Conservation (phyloP, 2,329 filamentous ascomycete genomes). For the Ceratocystis variospora region DNA sequence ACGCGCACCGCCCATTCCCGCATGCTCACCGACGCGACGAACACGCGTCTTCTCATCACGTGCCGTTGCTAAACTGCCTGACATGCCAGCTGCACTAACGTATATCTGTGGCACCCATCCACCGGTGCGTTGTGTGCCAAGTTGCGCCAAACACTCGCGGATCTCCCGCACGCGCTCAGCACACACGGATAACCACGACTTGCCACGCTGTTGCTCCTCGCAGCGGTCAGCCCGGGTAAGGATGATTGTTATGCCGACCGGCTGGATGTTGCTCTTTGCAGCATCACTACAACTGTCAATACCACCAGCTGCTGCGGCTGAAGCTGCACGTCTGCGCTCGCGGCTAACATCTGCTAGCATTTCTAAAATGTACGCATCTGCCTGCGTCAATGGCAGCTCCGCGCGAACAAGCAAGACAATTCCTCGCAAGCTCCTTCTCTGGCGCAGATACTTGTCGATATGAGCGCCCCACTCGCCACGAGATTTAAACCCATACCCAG, state of each 20-base stretch:
- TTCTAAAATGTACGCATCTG: slow-evolving; percentile 35
- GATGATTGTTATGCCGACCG: slow-evolving; percentile 32
- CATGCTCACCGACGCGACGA: slow-evolving; percentile 22
- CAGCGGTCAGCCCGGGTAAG: slow-evolving; percentile 45
- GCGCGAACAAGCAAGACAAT: slow-evolving; percentile 41
- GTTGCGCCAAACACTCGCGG: slow-evolving; percentile 20
- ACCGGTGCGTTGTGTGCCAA: slow-evolving; percentile 23
- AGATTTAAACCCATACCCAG: slow-evolving; percentile 37
- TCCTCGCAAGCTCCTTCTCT: slow-evolving; percentile 35
- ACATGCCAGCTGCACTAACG: slow-evolving; percentile 30
- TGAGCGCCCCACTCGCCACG: slow-evolving; percentile 38
- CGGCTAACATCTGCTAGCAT: slow-evolving; percentile 34
- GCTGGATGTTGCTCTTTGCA: neutral
- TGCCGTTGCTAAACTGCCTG: slow-evolving; percentile 23
- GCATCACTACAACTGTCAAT: neutral
- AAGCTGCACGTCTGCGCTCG: slow-evolving; percentile 20
- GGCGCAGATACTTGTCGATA: slow-evolving; percentile 37
- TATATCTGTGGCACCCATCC: slow-evolving; percentile 26
- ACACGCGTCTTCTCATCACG: slow-evolving; percentile 18
- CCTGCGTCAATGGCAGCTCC: slow-evolving; percentile 37
- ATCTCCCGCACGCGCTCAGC: slow-evolving; percentile 24
- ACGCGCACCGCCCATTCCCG: slow-evolving; percentile 30
- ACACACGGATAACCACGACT: slow-evolving; percentile 23
- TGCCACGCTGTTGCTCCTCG: slow-evolving; percentile 20
- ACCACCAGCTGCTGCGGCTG: neutral